Base-by-base conservation (phyloP, 192 early-diverging fungal genomes). In the Backusella circina region DNA sequence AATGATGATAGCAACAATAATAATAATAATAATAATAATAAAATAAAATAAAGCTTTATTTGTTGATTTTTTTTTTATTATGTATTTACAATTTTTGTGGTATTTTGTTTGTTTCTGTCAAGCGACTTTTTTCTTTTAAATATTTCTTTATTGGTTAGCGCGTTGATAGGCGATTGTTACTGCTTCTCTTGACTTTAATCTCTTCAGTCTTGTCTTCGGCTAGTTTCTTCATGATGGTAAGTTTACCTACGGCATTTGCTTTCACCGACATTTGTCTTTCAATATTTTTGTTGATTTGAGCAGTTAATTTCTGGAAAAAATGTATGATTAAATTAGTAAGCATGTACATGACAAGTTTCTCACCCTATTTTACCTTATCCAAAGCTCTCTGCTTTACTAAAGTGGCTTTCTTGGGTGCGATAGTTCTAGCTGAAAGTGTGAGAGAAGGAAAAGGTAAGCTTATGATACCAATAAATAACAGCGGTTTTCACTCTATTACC, bases 151-250 rank as follows among this genome's bases (percentile, higher is more conserved):
- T n/a, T n/a, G n/a, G n/a, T n/a, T n/a, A n/a, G n/a, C n/a, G n/a
- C n/a, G n/a, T n/a, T n/a, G n/a, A n/a, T n/a, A 75, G 44, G 21
- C 36, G 67, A 8, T 26, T 70, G 26, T 67, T 76, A 51, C 67
- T 38, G 16, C 41, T 33, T 72, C 71, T 35, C 50, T 72, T 72
- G 1, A 37, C 30, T 57, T 72, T 72, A 3, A 33, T 23, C 10
- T 72, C 33, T 37, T 57, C 33, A 8, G 41, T 16, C 32, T 85
- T 87, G 47, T 85, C 83, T 35, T 90, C 89, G 16, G 89, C 93
- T 32, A 88, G 67, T 12, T 77, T 76, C 82, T 91, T 93, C 93
- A 94, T 92, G 67, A 94, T 94, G 8, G 90, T 93, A 70, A 94
- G 79, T 80, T 94, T 94, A 75, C 93, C 91, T 16, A 90, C 89